A percentile compares a stretch with the other conserved stretches of the same genome.
These are phyloP conservation scores for Beverwykella pulmonaria DNA, from an alignment of 495 filamentous ascomycete genomes.

Conservation along the genomic window DNA sequence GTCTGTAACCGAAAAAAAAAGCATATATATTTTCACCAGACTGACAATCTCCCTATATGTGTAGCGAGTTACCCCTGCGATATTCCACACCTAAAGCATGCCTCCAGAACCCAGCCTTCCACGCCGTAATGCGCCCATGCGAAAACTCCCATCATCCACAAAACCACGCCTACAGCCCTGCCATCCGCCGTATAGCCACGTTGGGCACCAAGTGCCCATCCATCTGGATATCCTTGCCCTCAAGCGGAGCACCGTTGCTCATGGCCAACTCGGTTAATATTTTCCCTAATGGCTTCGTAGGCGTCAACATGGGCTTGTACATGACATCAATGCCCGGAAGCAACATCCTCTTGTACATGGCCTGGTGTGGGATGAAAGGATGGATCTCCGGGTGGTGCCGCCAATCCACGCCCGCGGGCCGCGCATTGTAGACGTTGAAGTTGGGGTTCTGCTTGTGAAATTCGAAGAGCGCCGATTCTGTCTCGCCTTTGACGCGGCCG, in stretches of 20 bases:
- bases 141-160: neutral
- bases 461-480: slow-evolving; percentile 57
- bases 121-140: neutral
- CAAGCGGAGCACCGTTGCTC: slow-evolving; percentile 53
- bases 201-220: slow-evolving; percentile 56
- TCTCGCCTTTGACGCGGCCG: slow-evolving; percentile 64
- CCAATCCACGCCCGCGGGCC: slow-evolving; percentile 58
- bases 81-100: too few relatives aligned
- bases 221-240: slow-evolving; percentile 51
- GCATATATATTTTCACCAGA: neutral
- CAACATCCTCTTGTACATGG: slow-evolving; percentile 35
- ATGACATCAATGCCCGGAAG: slow-evolving; percentile 24
- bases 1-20: too few relatives aligned
- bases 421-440: slow-evolving; percentile 55
- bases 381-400: slow-evolving; percentile 53
- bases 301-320: slow-evolving; percentile 44
- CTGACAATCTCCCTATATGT: too few relatives aligned
- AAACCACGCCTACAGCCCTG: slow-evolving; percentile 40
- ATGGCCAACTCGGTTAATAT: slow-evolving; percentile 62
- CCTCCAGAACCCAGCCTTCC: too few relatives aligned
- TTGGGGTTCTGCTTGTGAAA: slow-evolving; percentile 50
- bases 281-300: slow-evolving; percentile 49
- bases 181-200: slow-evolving; percentile 52
- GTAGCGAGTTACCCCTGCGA: too few relatives aligned
- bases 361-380: slow-evolving; percentile 48